Conservation (phyloP, 2,329 filamentous ascomycete genomes). For the Rosellinia necatrix region DNA sequence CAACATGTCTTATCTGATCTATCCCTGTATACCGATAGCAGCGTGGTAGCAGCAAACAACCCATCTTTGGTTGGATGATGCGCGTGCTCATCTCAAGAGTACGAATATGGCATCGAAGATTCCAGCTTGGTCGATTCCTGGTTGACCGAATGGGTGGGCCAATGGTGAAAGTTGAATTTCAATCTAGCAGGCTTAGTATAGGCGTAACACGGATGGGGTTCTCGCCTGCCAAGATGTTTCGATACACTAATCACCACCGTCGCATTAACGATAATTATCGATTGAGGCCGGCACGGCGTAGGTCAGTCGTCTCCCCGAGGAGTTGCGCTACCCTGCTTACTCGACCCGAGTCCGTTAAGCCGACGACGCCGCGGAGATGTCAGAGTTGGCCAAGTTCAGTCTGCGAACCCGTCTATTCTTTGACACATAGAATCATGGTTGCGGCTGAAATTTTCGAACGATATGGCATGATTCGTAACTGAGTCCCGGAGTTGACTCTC, state of each 20-base stretch:
- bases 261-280: no score
- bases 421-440: constrained; percentile 7
- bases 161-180: neutral
- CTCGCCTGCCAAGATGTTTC: neutral
- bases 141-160: neutral
- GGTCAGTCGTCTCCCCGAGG: constrained; percentile 5
- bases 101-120: neutral
- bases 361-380: constrained; percentile 22
- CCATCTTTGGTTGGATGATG: neutral
- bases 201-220: neutral
- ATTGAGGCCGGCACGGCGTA: neutral
- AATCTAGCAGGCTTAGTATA: neutral
- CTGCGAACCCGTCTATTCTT: constrained; percentile 3
- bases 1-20: no score
- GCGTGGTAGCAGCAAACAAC: no score
- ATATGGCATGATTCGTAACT: constrained; percentile 15
- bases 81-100: neutral
- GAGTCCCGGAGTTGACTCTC: neutral
- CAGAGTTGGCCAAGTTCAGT: neutral
- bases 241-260: no score
- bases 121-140: neutral
- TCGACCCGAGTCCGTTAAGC: neutral
- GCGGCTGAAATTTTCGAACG: constrained; percentile 7
- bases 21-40: neutral
- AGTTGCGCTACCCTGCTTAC: constrained; percentile 5